Evolutionary conservation across 768 basidiomycete genomes (phyloP), one percentile per base, ranked within the genome.

Genomic region (Hericium alpestre): DNA sequence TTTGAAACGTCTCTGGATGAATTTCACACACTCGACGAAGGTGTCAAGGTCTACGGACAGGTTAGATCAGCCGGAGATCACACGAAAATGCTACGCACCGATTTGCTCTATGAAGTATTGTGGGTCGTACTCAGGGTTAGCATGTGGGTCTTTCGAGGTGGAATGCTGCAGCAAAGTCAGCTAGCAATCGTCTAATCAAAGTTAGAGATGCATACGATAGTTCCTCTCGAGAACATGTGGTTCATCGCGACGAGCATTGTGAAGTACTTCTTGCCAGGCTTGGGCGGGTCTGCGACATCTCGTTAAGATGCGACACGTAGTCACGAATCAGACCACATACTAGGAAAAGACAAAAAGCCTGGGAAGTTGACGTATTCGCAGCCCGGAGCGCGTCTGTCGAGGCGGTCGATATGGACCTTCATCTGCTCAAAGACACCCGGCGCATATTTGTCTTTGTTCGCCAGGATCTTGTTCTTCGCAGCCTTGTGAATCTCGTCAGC

Each of bases 1-100:
- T 52, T 59, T 62, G 50, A 66, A 52, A n/a, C 63, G 63, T n/a
- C 59, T 57, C 8, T 64, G 58, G 38, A 23, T 25, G 43, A 66
- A 64, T 52, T 67, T 65, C 38, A 64, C 16, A 1, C 51, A 46
- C 56, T 68, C 62, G 18, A 56, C 54, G 37, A 62, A 18, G 13
- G 54, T 41, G 11, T 51, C 47, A 16, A 60, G n/a, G 20, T 63
- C 63, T 62, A 23, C 43, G 2, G n/a, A 12, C n/a, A 22, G 43
- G 13, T 22, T 6, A 46, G 43, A 46, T 46, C 7, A 46, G 1
- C n/a, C 15, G 9, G 12, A n/a, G 9, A 12, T 46, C 5, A n/a
- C 12, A 46, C 22, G 9, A 22, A 15, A n/a, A 46, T 46, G 43
- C 16, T 20, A n/a, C 53, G 23, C 12, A 59, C 64, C 62, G 38